phyloP scores from a whole-genome alignment of 164 flowering plant species.

The Stephania cephalantha region DNA sequence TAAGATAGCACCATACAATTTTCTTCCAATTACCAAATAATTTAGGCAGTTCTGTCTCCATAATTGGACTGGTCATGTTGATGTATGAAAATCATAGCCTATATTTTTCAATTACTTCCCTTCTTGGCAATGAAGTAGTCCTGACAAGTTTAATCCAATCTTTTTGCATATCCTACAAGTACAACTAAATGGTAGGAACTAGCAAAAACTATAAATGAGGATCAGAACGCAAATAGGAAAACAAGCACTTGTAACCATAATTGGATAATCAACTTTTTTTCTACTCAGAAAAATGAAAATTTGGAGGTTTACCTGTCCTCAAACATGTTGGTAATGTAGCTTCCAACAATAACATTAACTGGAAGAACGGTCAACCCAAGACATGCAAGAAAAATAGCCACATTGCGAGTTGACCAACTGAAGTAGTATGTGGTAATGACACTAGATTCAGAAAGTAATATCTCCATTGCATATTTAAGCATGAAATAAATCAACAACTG shows the following conservation, averaged over 20 bases:
- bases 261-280: not conserved
- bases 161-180: not conserved
- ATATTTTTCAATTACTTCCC: too few species aligned
- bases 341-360: slow-evolving; percentile 64
- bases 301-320: slow-evolving; percentile 62
- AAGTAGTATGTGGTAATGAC: slow-evolving; percentile 67
- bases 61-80: too few species aligned
- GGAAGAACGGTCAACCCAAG: slow-evolving; percentile 89
- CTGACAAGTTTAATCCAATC: not conserved
- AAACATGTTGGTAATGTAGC: slow-evolving; percentile 74
- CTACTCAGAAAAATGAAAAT: not conserved
- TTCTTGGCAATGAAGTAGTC: not conserved
- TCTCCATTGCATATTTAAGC: slow-evolving; percentile 92
- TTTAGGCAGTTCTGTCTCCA: too few species aligned
- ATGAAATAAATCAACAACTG: slow-evolving; percentile 72
- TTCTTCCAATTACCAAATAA: too few species aligned
- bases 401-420: slow-evolving; percentile 56
- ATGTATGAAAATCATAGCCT: too few species aligned
- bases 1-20: too few species aligned
- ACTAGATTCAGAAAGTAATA: slow-evolving; percentile 74
- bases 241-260: not conserved
- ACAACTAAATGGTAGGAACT: not conserved
- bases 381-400: slow-evolving; percentile 75
- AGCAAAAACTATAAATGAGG: not conserved
- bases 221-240: not conserved